Evolutionary conservation across 495 filamentous ascomycete species (phyloP).

Genomic region (Penicillium turbatum): DNA sequence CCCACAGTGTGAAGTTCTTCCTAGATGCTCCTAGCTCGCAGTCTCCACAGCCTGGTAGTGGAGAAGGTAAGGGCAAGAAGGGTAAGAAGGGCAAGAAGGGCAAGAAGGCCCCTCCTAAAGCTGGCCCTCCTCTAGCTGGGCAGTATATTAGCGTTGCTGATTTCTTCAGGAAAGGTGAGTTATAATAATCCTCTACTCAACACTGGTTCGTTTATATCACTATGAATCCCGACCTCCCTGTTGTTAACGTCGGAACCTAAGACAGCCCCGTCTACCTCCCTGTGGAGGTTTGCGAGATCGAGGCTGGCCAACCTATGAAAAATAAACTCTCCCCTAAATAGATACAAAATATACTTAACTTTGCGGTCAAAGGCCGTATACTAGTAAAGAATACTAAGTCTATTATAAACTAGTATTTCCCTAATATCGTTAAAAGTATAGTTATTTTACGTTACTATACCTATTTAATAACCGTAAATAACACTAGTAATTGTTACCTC

Average conservation of each 20-base stretch:
- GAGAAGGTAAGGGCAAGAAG: neutral
- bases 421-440: too few relatives aligned
- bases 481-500: too few relatives aligned
- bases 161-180: slow-evolving; percentile 45
- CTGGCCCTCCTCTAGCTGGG: slow-evolving; percentile 13
- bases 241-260: slow-evolving; percentile 66
- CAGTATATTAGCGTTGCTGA: slow-evolving; percentile 48
- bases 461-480: too few relatives aligned
- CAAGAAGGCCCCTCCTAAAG: slow-evolving; percentile 28
- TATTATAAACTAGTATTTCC: too few relatives aligned
- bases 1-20: slow-evolving; percentile 47
- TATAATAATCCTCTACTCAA: neutral
- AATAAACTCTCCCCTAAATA: slow-evolving; percentile 53
- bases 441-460: too few relatives aligned
- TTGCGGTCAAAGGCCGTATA: slow-evolving; percentile 55
- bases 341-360: slow-evolving; percentile 59
- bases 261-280: slow-evolving; percentile 61
- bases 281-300: slow-evolving; percentile 59
- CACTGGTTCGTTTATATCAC: slow-evolving; percentile 21
- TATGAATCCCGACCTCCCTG: slow-evolving; percentile 44
- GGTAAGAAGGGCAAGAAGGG: slow-evolving; percentile 37
- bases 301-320: slow-evolving; percentile 61
- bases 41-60: neutral
- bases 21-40: slow-evolving; percentile 7
- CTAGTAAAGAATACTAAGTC: slow-evolving; percentile 63